phyloP scores from a whole-genome alignment of 2,329 filamentous ascomycete genomes.

The Xylariaceae sp. region DNA sequence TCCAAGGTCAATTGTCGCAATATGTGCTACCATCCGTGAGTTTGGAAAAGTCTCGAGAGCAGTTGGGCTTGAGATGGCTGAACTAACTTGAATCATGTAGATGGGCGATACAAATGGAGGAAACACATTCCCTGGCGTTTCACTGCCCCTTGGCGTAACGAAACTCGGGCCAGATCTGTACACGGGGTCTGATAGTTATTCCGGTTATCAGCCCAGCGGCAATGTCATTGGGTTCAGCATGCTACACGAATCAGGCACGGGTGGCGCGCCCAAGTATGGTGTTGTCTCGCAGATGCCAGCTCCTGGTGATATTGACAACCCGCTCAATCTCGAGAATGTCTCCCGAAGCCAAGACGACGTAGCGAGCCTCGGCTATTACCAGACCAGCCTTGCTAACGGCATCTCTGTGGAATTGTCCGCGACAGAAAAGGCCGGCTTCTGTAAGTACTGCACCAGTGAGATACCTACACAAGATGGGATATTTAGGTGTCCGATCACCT shows the following conservation, averaged over 20 bases:
- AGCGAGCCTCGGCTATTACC: constrained; percentile 59
- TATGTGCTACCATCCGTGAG: background rate
- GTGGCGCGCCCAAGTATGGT: constrained; percentile 67
- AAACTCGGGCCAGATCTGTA: constrained; percentile 49
- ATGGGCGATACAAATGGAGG: constrained; percentile 43
- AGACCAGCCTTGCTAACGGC: constrained; percentile 50
- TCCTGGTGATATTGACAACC: constrained; percentile 47
- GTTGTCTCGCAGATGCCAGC: constrained; percentile 59
- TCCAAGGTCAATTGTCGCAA: background rate
- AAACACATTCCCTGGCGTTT: constrained; percentile 49
- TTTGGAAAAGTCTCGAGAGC: background rate
- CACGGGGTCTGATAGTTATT: constrained; percentile 48
- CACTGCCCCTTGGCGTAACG: constrained; percentile 44
- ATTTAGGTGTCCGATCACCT: too few species aligned
- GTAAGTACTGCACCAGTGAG: too few species aligned
- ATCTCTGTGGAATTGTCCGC: constrained; percentile 56
- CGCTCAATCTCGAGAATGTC: constrained; percentile 53
- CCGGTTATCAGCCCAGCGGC: constrained; percentile 47
- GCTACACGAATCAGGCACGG: constrained; percentile 65
- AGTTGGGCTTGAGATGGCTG: background rate
- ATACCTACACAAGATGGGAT: too few species aligned
- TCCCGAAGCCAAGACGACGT: constrained; percentile 47
- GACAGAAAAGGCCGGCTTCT: constrained; percentile 53
- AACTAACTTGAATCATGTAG: constrained; percentile 26
- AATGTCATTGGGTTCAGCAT: constrained; percentile 58